Base-by-base conservation (phyloP, 495 filamentous ascomycete genomes). In the Collariella sp. region DNA sequence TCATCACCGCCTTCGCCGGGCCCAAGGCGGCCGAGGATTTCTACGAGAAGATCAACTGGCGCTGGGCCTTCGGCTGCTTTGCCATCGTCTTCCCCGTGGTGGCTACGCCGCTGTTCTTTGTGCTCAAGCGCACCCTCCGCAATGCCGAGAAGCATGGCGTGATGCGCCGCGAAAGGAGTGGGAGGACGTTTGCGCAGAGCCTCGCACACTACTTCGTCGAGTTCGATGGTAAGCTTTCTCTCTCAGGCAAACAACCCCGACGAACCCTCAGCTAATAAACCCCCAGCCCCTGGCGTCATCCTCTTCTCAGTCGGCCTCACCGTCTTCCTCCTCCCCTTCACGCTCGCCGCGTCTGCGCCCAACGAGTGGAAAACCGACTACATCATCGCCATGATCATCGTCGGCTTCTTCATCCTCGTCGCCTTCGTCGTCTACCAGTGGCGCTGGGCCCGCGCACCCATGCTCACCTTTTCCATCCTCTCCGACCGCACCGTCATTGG, bases 311-410 rank as follows among this genome's bases (percentile, higher is more conserved):
- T 71, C 3, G 79, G 76, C 20, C 73, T 83, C 41, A 67, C 76
- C n/a, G 69, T 85, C 15, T 74, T 86, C 67, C 77, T 86, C 24
- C 71, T 85, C 5, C 81, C 83, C 0, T 79, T 85, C 62, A 79
- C 69, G 39, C 64, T 86, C 34, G 64, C 69, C 29, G 68, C 66
- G 31, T 67, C 68, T 26, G 68, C 73, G 7, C 64, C 67, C 2
- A 62, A 74, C n/a, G 65, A 67, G 36, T 85, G 82, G 70, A 42
- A 66, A 0, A 72, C 72, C 40, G 65, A 73, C 11, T 57, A 69
- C 34, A 78, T 84, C 59, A 83, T 86, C 59, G 69, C 67, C 53
- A 74, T 82, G 70, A 51, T 85, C 26, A 68, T 83, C 5, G 49
- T 84, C 50, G 83, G 83, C 40, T 67, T 76, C 57, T 49, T 71